Evolutionary conservation across 2,329 filamentous ascomycete species (phyloP).

Genomic region (Cytospora mali): DNA sequence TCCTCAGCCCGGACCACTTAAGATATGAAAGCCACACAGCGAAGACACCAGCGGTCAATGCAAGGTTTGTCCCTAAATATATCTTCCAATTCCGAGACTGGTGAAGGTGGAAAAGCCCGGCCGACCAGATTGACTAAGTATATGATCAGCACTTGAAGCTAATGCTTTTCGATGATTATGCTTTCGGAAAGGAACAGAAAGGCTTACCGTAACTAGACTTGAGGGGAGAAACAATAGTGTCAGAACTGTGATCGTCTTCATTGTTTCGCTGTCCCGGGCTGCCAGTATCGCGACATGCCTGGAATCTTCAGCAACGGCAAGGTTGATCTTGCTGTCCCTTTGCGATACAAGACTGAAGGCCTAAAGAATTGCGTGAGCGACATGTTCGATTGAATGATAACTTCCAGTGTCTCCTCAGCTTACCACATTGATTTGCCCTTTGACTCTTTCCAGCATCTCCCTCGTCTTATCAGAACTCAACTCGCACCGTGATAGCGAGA

Average conservation of each 20-base stretch:
- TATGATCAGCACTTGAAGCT: background rate
- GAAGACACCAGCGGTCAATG: slow-evolving; percentile 15
- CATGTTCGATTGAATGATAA: too few species aligned
- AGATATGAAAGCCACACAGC: slow-evolving; percentile 16
- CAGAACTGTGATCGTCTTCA: slow-evolving; percentile 20
- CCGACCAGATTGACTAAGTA: slow-evolving; percentile 20
- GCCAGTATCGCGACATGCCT: slow-evolving; percentile 16
- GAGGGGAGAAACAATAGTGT: slow-evolving; percentile 19
- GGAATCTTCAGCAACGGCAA: slow-evolving; percentile 14
- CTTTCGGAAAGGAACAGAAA: too few species aligned
- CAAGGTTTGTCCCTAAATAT: slow-evolving; percentile 8
- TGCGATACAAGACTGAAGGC: slow-evolving; percentile 20
- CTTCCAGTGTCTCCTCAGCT: background rate
- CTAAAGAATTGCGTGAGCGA: background rate
- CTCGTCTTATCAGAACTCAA: slow-evolving; percentile 9
- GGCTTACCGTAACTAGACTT: slow-evolving; percentile 8
- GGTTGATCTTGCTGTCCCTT: slow-evolving; percentile 19
- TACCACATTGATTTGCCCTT: slow-evolving; percentile 18
- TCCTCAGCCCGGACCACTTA: background rate
- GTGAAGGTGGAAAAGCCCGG: slow-evolving; percentile 14
- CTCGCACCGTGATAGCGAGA: slow-evolving; percentile 13
- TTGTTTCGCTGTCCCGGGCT: slow-evolving; percentile 17
- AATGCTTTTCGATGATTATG: background rate
- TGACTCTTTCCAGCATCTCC: slow-evolving; percentile 16
- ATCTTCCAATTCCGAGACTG: slow-evolving; percentile 5